Base-by-base conservation (phyloP, 768 basidiomycete genomes). In the Lentinula boryana region DNA sequence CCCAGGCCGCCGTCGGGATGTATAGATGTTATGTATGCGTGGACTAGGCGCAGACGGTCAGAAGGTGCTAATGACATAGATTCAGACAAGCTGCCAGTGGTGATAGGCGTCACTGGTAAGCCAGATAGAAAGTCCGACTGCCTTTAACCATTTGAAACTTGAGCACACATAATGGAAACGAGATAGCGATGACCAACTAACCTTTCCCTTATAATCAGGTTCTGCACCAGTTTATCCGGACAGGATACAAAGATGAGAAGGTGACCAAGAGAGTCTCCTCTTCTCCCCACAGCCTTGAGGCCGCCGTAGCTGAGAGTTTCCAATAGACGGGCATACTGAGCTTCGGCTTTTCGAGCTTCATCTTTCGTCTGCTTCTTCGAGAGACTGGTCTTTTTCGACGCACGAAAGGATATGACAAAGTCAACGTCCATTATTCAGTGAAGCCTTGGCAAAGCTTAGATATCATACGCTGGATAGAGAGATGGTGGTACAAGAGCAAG, bases 1-100 rank as follows among this genome's bases (percentile, higher is more conserved):
- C 91, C 93, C 1, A 96, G 81, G 4, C 94, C 95, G 9, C 92
- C 88, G 56, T 95, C 94, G n/a, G 76, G 68, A 0, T 79, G 76
- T 0, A 83, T 84, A 1, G 88, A 84, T 2, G 91, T 85, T 62
- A 95, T 76, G 69, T 87, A 88, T 6, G 79, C 69, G 67, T 94
- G 78, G 0, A 93, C 80, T 33, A 93, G 82, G n/a, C 93, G 85
- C 21, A 95, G 75, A n/a, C 88, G 84, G 67, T 94, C 89, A 1
- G 91, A 86, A 5, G 89, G 82, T 0, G 84, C 84, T 32, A 91
- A 72, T 0, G 81, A 73, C 3, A 74, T 74, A 2, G 57, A 48
- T 16, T 58, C 44, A 5, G 74, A 71, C 57, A 80, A 78, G 21
- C 79, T 69, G 38, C 80, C 79, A 32, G 74, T 70, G 5, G 79